phyloP scores from a whole-genome alignment of 805 yeast species.

The Candida ponderosae region DNA sequence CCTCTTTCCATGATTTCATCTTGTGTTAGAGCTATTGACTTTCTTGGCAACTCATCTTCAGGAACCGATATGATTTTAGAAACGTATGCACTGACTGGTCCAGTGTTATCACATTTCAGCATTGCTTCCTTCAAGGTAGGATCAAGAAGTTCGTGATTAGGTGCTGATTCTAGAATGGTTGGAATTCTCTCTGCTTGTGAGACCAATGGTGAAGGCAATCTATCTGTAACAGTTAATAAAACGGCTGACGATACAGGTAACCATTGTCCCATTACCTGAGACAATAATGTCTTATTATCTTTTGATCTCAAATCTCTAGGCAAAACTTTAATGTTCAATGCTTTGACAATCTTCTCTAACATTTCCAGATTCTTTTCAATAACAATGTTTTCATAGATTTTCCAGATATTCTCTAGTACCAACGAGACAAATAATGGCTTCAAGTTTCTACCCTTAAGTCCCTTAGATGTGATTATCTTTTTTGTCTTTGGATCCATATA shows the following conservation, averaged over 20 bases:
- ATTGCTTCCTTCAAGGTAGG: conserved; percentile 44
- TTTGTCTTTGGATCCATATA: conserved; percentile 86
- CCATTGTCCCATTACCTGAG: conserved; percentile 83
- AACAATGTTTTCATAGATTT: conserved; percentile 68
- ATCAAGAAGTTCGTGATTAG: conserved; percentile 43
- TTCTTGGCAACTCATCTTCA: conserved; percentile 66
- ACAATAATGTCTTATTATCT: conserved; percentile 58
- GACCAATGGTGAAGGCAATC: conserved; percentile 71
- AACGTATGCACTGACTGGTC: conserved; percentile 69
- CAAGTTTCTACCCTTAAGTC: conserved; percentile 49
- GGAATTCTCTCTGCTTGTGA: conserved; percentile 74
- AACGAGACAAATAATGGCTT: conserved; percentile 85
- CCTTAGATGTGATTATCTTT: conserved; percentile 63
- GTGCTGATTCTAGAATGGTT: conserved; percentile 52
- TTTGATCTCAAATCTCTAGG: conserved; percentile 77
- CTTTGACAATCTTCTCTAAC: conserved; percentile 64
- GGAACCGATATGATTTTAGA: conserved; percentile 88
- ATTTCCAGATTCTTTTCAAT: conserved; percentile 60
- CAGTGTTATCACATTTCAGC: conserved; percentile 56
- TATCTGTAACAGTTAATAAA: conserved; percentile 74
- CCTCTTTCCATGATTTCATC: conserved; percentile 60
- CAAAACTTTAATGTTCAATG: conserved; percentile 57
- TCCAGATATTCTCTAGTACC: conserved; percentile 88
- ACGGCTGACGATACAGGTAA: conserved; percentile 85
- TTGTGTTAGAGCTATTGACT: conserved; percentile 31